Base-by-base conservation (phyloP, 345 rosid species). In the Draba incana region DNA sequence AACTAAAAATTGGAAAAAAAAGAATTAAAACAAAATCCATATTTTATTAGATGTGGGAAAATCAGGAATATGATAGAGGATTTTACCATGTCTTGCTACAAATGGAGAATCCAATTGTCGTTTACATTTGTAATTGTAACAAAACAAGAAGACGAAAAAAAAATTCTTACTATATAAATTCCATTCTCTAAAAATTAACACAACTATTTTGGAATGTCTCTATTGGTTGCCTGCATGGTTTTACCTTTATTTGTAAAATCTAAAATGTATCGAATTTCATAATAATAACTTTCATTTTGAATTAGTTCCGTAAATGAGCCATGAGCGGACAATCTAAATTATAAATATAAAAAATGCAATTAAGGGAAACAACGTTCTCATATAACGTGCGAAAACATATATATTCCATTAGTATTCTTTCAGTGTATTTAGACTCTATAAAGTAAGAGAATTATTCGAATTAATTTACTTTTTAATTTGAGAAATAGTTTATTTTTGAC, bases 371-470 rank as follows among this genome's bases (percentile, higher is more conserved):
- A 33, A 33, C 37, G 37, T 33, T 33, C 37, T 33, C 37, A 33
- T 33, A 33, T 33, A 33, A 33, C 37, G 37, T 33, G 37, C 6
- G 37, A 33, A 33, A 54, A 53, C 56, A 71, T 2, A 43, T 15
- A 62, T 71, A 53, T 62, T 70, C 48, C 47, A 4, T 15, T 62
- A 24, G 35, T 8, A 11, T 43, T n/a, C 20, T 70, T 57, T 62
- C 31, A 44, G 35, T 35, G 69, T 44, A 35, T 35, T 51, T 62
- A 14, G 68, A 62, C 54, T 60, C 37, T 70, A 33, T 35, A 71
- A 53, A 62, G 69, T 62, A 62, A 31, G 14, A 53, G 8, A n/a
- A 70, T 4, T 71, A 37, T 71, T 71, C 62, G 33, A 54, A 10
- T 8, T 37, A 28, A 16, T 62, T 24, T 54, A 11, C 30, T 54